These are phyloP conservation scores for Chionographis japonica DNA, from an alignment of 106 monocot genomes.

Conservation along the genomic window DNA sequence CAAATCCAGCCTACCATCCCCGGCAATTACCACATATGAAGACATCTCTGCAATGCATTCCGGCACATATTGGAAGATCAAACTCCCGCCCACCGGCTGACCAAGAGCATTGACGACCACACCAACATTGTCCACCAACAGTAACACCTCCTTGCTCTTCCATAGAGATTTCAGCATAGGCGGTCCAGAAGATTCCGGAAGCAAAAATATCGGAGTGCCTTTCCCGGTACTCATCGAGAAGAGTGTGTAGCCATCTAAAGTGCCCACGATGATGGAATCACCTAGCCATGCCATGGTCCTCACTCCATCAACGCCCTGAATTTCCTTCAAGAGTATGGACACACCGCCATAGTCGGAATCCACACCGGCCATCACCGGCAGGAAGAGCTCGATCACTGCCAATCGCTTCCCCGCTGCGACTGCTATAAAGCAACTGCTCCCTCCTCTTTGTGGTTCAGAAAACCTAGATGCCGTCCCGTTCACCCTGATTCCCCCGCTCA, in stretches of 20 bases:
- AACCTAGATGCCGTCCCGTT: constrained; percentile 39
- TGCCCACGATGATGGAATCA: constrained; percentile 77
- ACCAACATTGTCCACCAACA: constrained; percentile 91
- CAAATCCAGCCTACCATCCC: constrained; percentile 61
- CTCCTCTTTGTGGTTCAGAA: constrained; percentile 25
- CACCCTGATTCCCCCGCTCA: constrained; percentile 32
- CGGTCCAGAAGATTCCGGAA: constrained; percentile 70
- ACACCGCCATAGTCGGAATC: constrained; percentile 31
- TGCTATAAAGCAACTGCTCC: constrained; percentile 32
- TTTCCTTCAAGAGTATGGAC: constrained; percentile 50
- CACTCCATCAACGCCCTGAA: constrained; percentile 64
- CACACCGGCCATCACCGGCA: constrained; percentile 12
- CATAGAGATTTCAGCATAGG: constrained; percentile 52
- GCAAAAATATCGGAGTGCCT: constrained; percentile 53
- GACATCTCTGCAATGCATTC: constrained; percentile 58
- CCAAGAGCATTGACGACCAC: constrained; percentile 57
- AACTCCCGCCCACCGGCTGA: constrained; percentile 87
- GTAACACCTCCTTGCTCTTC: constrained; percentile 58
- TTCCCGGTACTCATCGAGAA: constrained; percentile 42
- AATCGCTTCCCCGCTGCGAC: constrained; percentile 48
- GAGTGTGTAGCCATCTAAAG: constrained; percentile 48
- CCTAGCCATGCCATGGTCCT: constrained; percentile 72
- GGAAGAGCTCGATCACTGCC: constrained; percentile 53
- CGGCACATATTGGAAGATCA: constrained; percentile 62
- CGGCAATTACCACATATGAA: constrained; percentile 56